A percentile compares a stretch with the other conserved stretches of the same genome.
Conservation (phyloP, 352 stramenopile species). For the Salisapilia sapeloensis region DNA sequence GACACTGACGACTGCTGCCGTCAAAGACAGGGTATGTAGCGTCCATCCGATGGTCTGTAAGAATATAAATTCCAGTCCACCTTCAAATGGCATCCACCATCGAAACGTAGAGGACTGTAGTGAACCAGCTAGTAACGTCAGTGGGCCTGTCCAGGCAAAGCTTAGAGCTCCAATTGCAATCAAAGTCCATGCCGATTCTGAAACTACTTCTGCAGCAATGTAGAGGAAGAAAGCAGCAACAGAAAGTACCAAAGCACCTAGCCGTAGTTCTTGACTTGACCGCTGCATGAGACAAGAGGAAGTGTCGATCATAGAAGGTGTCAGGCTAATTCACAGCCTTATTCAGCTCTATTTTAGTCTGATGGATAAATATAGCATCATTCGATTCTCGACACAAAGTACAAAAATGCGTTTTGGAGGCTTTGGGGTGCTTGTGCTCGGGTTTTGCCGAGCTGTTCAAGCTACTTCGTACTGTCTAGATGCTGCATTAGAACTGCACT, state of each 20-base stretch:
- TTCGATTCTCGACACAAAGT: too few species aligned
- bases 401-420: too few species aligned
- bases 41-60: conserved; percentile 47
- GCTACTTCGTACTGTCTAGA: too few species aligned
- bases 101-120: conserved; percentile 21
- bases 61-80: conserved; percentile 35
- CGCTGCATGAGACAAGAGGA: conserved; percentile 11
- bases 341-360: too few species aligned
- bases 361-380: too few species aligned
- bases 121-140: conserved; percentile 31
- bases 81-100: conserved; percentile 42
- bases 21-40: conserved; percentile 25
- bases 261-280: conserved; percentile 31
- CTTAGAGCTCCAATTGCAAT: conserved; percentile 25
- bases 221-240: conserved; percentile 41
- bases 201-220: conserved; percentile 28
- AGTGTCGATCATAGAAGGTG: too few species aligned
- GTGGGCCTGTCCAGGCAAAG: conserved; percentile 34
- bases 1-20: conserved; percentile 17
- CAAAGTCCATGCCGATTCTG: conserved; percentile 16
- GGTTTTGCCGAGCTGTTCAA: too few species aligned
- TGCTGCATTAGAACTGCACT: too few species aligned
- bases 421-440: too few species aligned
- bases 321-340: too few species aligned
- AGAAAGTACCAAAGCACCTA: conserved; percentile 28